A percentile compares a stretch with the other conserved stretches of the same genome.
These are phyloP conservation scores for Asterochloris sp. DNA, from an alignment of 139 green algal genomes.

Conservation along the genomic window DNA sequence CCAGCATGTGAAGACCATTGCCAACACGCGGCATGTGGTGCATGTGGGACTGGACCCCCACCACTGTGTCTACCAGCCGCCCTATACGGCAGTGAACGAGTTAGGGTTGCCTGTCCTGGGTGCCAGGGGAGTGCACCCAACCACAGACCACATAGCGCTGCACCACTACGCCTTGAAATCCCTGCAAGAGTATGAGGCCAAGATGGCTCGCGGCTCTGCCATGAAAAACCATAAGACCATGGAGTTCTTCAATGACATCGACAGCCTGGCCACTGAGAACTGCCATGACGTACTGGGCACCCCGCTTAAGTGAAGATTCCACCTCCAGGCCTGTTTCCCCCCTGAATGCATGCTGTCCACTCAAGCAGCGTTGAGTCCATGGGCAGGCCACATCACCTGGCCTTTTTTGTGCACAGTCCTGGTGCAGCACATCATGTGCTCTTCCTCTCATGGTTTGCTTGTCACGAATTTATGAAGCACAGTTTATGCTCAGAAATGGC, in stretches of 20 bases:
- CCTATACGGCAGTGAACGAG: conserved; percentile 17
- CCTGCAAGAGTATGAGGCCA: conserved; percentile 35
- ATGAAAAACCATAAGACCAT: conserved; percentile 31
- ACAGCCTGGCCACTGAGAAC: conserved; percentile 15
- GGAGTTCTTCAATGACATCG: conserved; percentile 20
- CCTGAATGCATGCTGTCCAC: no score
- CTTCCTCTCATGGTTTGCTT: no score
- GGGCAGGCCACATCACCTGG: no score
- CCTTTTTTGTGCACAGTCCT: no score
- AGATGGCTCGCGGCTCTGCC: conserved; percentile 40
- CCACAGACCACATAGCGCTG: conserved; percentile 28
- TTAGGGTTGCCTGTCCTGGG: conserved; percentile 5
- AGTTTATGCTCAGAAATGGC: no score
- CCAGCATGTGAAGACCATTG: conserved; percentile 25
- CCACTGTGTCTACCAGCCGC: conserved; percentile 9
- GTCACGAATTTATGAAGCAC: no score
- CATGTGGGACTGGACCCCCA: conserved; percentile 1
- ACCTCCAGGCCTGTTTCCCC: no score
- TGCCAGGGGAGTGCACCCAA: conserved; percentile 7
- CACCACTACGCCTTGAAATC: conserved; percentile 53
- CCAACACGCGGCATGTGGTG: conserved; percentile 23
- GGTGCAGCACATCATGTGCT: no score
- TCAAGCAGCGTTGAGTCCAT: no score
- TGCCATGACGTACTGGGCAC: not conserved
- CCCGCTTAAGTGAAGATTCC: no score